Percentiles rank a stretch among this genome's conserved stretches.
These are phyloP conservation scores for Talaromyces sp. DNA, from an alignment of 2,329 filamentous ascomycete species.

Conservation along the genomic window DNA sequence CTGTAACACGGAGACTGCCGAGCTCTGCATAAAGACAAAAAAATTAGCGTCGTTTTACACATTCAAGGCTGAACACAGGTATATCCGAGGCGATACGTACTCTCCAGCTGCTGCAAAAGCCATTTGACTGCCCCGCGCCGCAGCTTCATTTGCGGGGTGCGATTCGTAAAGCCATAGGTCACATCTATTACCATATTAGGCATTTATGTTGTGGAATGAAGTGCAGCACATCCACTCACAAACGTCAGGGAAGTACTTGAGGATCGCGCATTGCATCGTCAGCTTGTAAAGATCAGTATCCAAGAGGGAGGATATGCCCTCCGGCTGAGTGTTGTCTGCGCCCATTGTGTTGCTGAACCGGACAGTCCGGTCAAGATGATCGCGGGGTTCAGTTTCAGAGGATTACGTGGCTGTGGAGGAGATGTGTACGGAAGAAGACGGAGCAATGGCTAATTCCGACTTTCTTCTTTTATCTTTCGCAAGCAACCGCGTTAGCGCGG, in stretches of 20 bases:
- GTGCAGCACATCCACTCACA: constrained; percentile 35
- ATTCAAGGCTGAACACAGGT: background rate
- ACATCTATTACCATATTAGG: constrained; percentile 56
- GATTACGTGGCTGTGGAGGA: background rate
- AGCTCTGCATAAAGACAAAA: constrained; percentile 61
- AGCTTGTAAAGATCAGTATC: constrained; percentile 92
- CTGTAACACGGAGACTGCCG: constrained; percentile 74
- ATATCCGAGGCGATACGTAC: constrained; percentile 48
- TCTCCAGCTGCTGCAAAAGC: constrained; percentile 80
- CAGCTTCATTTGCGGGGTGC: constrained; percentile 90
- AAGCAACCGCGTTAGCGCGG: constrained; percentile 11
- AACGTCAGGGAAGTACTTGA: constrained; percentile 83
- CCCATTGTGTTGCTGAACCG: constrained; percentile 28
- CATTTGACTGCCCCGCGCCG: constrained; percentile 81
- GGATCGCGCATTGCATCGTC: constrained; percentile 97
- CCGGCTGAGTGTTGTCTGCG: constrained; percentile 47
- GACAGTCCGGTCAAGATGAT: background rate
- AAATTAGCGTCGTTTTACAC: background rate
- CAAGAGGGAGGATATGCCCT: constrained; percentile 79
- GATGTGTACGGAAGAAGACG: background rate
- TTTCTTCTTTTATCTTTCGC: constrained; percentile 4
- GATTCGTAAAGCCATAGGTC: constrained; percentile 92
- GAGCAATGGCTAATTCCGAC: background rate
- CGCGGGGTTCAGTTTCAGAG: background rate
- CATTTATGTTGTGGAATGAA: background rate